These are phyloP conservation scores for Kokia cookei DNA, from an alignment of 441 rosid species.

Conservation along the genomic window DNA sequence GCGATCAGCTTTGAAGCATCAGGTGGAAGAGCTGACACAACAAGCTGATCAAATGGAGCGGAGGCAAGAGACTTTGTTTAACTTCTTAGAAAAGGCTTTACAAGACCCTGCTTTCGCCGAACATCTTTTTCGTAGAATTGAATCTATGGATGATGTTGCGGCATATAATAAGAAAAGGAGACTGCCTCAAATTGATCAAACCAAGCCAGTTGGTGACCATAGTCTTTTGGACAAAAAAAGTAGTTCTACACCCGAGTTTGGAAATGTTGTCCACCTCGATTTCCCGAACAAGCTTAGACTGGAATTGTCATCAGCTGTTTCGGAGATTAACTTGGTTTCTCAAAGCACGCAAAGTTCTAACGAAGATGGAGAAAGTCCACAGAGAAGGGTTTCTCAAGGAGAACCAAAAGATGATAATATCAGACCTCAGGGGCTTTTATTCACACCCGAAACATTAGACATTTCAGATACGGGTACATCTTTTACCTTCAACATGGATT, in stretches of 20 bases:
- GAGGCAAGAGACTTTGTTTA: conserved; percentile 59
- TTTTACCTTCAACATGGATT: conserved; percentile 32
- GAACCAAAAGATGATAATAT: conserved; percentile 41
- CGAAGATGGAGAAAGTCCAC: conserved; percentile 59
- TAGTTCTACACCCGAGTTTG: conserved; percentile 57
- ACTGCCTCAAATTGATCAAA: conserved; percentile 54
- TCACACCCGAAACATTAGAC: conserved; percentile 58
- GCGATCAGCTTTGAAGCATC: conserved; percentile 47
- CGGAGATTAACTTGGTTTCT: conserved; percentile 83
- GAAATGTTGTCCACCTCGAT: conserved; percentile 61
- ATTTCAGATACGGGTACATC: conserved; percentile 85
- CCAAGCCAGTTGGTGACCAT: conserved; percentile 46
- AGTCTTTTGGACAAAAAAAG: conserved; percentile 51
- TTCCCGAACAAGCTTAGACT: conserved; percentile 74
- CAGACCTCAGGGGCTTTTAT: conserved; percentile 38
- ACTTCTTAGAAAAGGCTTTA: conserved; percentile 53
- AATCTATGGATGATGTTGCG: conserved; percentile 58
- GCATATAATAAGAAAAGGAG: conserved; percentile 78
- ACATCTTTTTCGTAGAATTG: conserved; percentile 53
- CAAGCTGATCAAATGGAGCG: conserved; percentile 50
- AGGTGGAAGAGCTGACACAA: conserved; percentile 47
- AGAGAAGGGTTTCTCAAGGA: conserved; percentile 36
- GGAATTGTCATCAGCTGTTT: conserved; percentile 78
- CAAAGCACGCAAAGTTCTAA: conserved; percentile 76
- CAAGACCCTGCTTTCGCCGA: conserved; percentile 51